Base-by-base conservation (phyloP, 164 flowering plant genomes). In the Nymphaea colorata region DNA sequence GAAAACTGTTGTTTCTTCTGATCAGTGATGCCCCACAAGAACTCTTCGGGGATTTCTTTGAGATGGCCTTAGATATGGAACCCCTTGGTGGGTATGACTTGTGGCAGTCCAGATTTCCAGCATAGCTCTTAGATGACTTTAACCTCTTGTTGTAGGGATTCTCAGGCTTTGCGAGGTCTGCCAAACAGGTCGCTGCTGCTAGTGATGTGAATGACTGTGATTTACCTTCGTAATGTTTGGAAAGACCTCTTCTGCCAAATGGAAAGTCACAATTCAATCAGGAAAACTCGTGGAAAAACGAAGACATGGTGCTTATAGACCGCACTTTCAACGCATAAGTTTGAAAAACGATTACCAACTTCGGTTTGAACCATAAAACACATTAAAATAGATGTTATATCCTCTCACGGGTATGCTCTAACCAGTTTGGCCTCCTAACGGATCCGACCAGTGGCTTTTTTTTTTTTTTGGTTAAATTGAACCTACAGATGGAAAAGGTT, bases 181-280 rank as follows among this genome's bases (percentile, higher is more conserved):
- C 86, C 12, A 84, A 43, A 75, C 89, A 70, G 60, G 45, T 73
- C 72, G 83, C 95, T 61, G 74, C 83, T 71, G 89, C 76, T 25
- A 91, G 73, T 72, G 83, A 84, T 67, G 90, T 82, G 69, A 86
- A 91, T 0, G 93, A 89, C 68, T 87, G 88, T 0, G 91, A 87
- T 67, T 91, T 87, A 17, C 97, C 97, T 67, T 86, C 70, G 45
- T 73, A 91, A 73, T 71, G 85, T 70, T 80, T 82, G 5, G 97
- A 91, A 41, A 91, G 78, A 55, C 97, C 97, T 79, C 95, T 85
- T 77, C 92, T 91, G 85, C 77, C 81, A n/a, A 55, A 60, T 63
- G 47, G 10, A 71, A 42, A 12, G 12, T 41, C 3, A 25, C 36
- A 25, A 25, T 25, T 25, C 15, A 12, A 64, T 14, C 5, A 60